phyloP scores from a whole-genome alignment of 75 land plant species.

The Pinus taeda region DNA sequence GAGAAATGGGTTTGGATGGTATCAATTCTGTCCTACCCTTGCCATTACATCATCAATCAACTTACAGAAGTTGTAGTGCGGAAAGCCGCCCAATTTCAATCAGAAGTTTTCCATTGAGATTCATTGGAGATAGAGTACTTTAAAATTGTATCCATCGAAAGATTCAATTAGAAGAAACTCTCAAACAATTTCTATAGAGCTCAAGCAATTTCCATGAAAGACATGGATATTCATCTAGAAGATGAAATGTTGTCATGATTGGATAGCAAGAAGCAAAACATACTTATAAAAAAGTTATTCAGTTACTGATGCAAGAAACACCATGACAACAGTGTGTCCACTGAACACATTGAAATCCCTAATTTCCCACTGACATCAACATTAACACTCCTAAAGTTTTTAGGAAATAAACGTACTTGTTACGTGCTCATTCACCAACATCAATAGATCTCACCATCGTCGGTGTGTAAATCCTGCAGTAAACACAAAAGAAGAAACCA shows the following conservation, averaged over 20 bases:
- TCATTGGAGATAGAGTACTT: constrained; percentile 52
- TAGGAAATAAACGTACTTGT: too few species aligned
- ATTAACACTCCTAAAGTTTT: too few species aligned
- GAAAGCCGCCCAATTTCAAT: constrained; percentile 47
- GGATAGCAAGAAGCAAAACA: not conserved
- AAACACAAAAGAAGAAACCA: too few species aligned
- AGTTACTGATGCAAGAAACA: constrained; percentile 40
- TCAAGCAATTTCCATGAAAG: not conserved
- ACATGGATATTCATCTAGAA: not conserved
- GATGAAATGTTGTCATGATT: too few species aligned
- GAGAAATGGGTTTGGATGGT: too few species aligned
- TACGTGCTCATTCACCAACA: too few species aligned
- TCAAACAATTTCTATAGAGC: too few species aligned
- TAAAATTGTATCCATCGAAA: not conserved
- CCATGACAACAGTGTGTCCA: constrained; percentile 16
- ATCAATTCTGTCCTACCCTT: too few species aligned
- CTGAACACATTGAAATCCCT: not conserved
- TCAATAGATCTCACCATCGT: too few species aligned
- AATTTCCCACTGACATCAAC: too few species aligned
- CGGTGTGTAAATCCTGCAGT: too few species aligned
- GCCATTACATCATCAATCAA: not conserved
- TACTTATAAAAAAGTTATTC: constrained; percentile 39
- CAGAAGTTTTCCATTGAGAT: constrained; percentile 34
- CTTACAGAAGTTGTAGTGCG: constrained; percentile 13
- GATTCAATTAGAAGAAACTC: too few species aligned